Conservation (phyloP, 441 rosid genomes). For the Populus hybrid region DNA sequence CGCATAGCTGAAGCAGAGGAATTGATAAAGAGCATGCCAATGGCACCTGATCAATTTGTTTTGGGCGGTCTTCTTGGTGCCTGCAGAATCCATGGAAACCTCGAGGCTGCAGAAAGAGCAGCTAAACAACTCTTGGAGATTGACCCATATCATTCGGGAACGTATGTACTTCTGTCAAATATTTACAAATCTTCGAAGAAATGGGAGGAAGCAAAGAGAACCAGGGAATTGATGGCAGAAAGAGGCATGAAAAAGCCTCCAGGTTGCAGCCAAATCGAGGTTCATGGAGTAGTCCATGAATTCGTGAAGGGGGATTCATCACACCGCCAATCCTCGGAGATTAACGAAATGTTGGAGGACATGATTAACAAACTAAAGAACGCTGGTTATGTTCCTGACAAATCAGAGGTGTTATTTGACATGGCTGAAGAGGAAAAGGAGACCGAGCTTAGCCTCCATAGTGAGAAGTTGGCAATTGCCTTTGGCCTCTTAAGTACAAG, state of each 20-base stretch:
- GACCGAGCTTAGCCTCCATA: constrained; percentile 24
- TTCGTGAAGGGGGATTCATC: constrained; percentile 23
- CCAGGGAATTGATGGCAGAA: constrained; percentile 29
- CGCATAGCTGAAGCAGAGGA: constrained; percentile 28
- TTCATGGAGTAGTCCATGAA: constrained; percentile 24
- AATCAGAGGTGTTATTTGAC: constrained; percentile 24
- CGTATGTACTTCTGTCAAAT: constrained; percentile 28
- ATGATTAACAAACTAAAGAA: constrained; percentile 13
- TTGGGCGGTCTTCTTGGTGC: constrained; percentile 31
- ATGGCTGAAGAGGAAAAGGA: constrained; percentile 24
- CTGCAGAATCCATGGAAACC: constrained; percentile 32
- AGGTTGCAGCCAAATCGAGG: constrained; percentile 34
- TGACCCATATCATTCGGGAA: constrained; percentile 26
- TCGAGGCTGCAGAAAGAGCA: constrained; percentile 28
- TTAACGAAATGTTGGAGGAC: constrained; percentile 18
- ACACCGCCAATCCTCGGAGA: constrained; percentile 15
- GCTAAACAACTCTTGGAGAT: constrained; percentile 30
- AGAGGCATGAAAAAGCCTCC: constrained; percentile 28
- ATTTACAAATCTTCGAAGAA: constrained; percentile 26
- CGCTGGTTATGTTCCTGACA: constrained; percentile 26
- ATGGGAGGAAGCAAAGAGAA: constrained; percentile 25
- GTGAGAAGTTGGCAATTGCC: constrained; percentile 27
- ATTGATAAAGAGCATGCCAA: constrained; percentile 19
- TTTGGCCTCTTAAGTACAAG: constrained; percentile 20
- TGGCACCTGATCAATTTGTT: constrained; percentile 27